A percentile compares a stretch with the other conserved stretches of the same genome.
phyloP scores from a whole-genome alignment of 2,329 filamentous ascomycete species.

The Phaeosphaeria sp. region DNA sequence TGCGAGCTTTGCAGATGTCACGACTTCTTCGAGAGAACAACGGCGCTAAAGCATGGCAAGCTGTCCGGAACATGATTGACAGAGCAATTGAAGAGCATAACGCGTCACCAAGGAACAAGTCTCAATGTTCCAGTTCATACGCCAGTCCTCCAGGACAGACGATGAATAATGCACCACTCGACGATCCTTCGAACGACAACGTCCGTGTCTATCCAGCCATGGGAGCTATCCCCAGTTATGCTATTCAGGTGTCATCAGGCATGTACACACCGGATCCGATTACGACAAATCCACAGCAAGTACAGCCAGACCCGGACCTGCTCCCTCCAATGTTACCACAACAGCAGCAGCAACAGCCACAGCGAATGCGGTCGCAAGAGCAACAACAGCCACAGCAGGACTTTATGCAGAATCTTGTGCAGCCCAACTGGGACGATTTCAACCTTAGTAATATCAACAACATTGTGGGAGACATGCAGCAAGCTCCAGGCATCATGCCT shows the following conservation, averaged over 20 bases:
- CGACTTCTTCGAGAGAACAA: conserved; percentile 43
- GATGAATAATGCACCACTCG: conserved; percentile 9
- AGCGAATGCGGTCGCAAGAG: background rate
- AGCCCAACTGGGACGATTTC: conserved; percentile 37
- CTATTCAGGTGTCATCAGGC: conserved; percentile 11
- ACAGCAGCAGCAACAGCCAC: conserved; percentile 11
- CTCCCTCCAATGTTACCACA: conserved; percentile 11
- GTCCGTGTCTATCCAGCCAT: conserved; percentile 21
- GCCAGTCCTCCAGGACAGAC: conserved; percentile 12
- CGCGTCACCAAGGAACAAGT: conserved; percentile 19
- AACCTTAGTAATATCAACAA: conserved; percentile 44
- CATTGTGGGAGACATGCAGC: conserved; percentile 36
- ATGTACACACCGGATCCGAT: conserved; percentile 10
- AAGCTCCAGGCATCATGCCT: conserved; percentile 34
- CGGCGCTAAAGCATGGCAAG: conserved; percentile 45
- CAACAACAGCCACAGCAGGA: conserved; percentile 7
- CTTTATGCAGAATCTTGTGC: background rate
- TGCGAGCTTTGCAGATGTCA: conserved; percentile 42
- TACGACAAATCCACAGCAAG: conserved; percentile 5
- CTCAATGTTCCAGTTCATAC: conserved; percentile 24
- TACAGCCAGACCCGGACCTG: conserved; percentile 10
- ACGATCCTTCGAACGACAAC: conserved; percentile 17
- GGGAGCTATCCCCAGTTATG: conserved; percentile 22
- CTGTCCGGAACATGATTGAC: conserved; percentile 48
- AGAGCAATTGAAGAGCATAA: conserved; percentile 39